These are phyloP conservation scores for Rhodotorula mucilaginosa DNA, from an alignment of 1,284 basidiomycete genomes.

Conservation along the genomic window DNA sequence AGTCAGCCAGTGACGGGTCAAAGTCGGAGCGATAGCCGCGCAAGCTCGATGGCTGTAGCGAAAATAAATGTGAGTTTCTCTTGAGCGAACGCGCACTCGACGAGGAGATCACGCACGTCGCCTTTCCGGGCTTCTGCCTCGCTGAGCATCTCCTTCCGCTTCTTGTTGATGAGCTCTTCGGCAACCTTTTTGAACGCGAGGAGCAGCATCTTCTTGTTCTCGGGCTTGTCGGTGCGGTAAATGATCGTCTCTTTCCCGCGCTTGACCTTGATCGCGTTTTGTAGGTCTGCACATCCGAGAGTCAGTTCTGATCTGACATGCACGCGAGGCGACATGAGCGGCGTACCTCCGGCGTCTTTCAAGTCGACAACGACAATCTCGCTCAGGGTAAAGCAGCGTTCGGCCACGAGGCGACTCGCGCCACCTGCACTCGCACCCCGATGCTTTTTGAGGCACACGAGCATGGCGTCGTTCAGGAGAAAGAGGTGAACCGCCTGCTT, in stretches of 20 bases:
- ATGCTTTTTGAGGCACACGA: slow-evolving; percentile 66
- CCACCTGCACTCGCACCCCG: slow-evolving; percentile 56
- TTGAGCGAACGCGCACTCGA: too few relatives aligned
- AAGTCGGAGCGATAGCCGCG: slow-evolving; percentile 29
- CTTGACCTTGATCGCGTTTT: slow-evolving; percentile 93
- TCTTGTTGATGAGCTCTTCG: slow-evolving; percentile 82
- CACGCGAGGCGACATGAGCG: background rate
- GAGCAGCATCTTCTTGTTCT: slow-evolving; percentile 83
- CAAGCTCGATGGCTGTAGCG: slow-evolving; percentile 10
- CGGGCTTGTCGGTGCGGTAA: slow-evolving; percentile 74
- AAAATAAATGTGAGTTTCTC: background rate
- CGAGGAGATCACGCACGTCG: slow-evolving; percentile 29
- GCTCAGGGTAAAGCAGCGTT: slow-evolving; percentile 83
- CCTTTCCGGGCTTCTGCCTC: slow-evolving; percentile 43
- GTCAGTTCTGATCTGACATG: slow-evolving; percentile 1
- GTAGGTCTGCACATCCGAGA: slow-evolving; percentile 63
- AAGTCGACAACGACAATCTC: slow-evolving; percentile 93
- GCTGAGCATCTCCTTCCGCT: slow-evolving; percentile 70
- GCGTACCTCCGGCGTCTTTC: slow-evolving; percentile 83
- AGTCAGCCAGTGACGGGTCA: slow-evolving; percentile 26
- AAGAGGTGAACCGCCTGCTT: slow-evolving; percentile 85
- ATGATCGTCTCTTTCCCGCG: slow-evolving; percentile 91
- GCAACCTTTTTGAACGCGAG: slow-evolving; percentile 84
- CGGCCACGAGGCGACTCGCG: slow-evolving; percentile 71
- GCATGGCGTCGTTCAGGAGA: slow-evolving; percentile 82